These are phyloP conservation scores for Termitomyces sp. DNA, from an alignment of 768 basidiomycete genomes.

Conservation along the genomic window DNA sequence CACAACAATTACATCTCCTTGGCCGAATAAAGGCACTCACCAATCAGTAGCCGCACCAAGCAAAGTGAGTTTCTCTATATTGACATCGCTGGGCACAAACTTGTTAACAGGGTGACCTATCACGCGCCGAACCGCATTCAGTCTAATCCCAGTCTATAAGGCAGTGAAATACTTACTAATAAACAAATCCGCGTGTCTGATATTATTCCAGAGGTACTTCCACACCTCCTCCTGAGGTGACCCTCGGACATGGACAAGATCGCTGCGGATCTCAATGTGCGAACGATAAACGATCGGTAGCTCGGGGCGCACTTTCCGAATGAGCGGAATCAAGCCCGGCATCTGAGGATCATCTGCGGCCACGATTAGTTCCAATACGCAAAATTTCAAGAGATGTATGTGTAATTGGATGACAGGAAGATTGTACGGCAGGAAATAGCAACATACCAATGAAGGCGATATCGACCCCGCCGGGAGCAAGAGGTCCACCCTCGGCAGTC, in stretches of 20 bases:
- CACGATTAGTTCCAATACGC: not conserved
- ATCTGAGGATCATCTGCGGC: conserved; percentile 81
- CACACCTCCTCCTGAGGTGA: conserved; percentile 90
- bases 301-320: conserved; percentile 77
- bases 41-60: conserved; percentile 85
- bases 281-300: conserved; percentile 91
- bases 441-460: conserved; percentile 79
- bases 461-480: conserved; percentile 78
- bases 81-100: conserved; percentile 87
- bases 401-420: not conserved
- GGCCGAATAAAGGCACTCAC: conserved; percentile 31
- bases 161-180: conserved; percentile 50
- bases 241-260: conserved; percentile 74
- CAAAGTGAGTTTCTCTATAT: conserved; percentile 60
- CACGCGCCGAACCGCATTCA: not conserved
- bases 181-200: conserved; percentile 85
- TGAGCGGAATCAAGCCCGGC: conserved; percentile 90
- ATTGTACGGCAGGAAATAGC: too few species aligned
- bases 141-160: not conserved
- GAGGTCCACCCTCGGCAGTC: conserved; percentile 81
- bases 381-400: not conserved
- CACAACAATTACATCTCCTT: not conserved
- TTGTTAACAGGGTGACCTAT: conserved; percentile 84
- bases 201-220: conserved; percentile 93
- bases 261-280: conserved; percentile 90